phyloP scores from a whole-genome alignment of 2,329 filamentous ascomycete genomes.

The Phaeosphaeria sp. region DNA sequence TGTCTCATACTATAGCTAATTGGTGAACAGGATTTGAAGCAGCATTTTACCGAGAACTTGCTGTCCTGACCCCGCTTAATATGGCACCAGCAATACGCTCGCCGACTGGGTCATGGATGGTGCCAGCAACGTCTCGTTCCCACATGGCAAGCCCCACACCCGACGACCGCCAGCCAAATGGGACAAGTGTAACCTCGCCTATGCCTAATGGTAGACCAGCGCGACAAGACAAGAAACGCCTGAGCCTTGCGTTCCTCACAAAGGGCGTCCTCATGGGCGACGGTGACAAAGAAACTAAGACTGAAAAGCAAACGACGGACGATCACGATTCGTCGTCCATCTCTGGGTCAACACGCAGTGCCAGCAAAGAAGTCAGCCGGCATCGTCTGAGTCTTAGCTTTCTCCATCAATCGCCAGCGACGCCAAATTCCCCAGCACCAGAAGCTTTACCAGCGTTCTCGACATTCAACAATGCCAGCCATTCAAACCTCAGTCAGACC shows the following conservation, averaged over 20 bases:
- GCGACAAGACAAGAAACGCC: slow-evolving; percentile 49
- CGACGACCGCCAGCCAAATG: slow-evolving; percentile 32
- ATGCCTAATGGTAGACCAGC: slow-evolving; percentile 27
- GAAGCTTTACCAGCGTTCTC: slow-evolving; percentile 38
- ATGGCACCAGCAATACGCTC: slow-evolving; percentile 37
- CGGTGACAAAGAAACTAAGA: slow-evolving; percentile 22
- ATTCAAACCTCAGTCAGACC: slow-evolving; percentile 11
- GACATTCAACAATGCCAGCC: slow-evolving; percentile 4
- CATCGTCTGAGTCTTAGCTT: slow-evolving; percentile 41
- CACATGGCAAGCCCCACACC: slow-evolving; percentile 33
- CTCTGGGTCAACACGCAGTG: slow-evolving; percentile 33
- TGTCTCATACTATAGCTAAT: slow-evolving; percentile 22
- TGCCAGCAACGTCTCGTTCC: slow-evolving; percentile 33
- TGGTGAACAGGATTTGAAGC: slow-evolving; percentile 51
- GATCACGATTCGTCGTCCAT: slow-evolving; percentile 31
- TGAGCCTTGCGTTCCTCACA: slow-evolving; percentile 47
- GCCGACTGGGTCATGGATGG: slow-evolving; percentile 44
- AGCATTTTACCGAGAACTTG: slow-evolving; percentile 53
- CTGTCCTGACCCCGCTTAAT: slow-evolving; percentile 46
- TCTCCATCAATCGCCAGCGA: slow-evolving; percentile 25
- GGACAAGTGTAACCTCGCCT: slow-evolving; percentile 30
- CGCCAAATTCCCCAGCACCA: slow-evolving; percentile 33
- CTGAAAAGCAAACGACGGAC: slow-evolving; percentile 24
- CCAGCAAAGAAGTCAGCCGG: slow-evolving; percentile 39
- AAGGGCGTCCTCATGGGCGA: slow-evolving; percentile 43